Percentiles rank a stretch among this genome's conserved stretches.
Evolutionary conservation across 257 asterid species (phyloP).

Genomic region (Perilla frutescens): DNA sequence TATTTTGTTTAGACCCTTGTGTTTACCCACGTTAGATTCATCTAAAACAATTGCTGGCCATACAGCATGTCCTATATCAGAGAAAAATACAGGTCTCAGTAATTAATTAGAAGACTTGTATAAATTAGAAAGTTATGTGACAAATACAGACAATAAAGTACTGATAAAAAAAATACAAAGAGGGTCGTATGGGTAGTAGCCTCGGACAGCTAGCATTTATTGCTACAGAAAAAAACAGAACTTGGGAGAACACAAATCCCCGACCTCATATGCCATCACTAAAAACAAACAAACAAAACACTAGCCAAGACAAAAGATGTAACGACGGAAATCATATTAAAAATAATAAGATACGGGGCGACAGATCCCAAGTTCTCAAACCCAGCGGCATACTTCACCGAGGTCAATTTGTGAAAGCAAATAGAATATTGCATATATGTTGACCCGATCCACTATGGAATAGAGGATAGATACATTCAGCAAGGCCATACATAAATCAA

Average conservation of each 20-base stretch:
- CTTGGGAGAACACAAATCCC: neutral
- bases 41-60: constrained; percentile 97
- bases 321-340: constrained; percentile 2
- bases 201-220: neutral
- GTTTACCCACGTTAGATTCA: constrained; percentile 73
- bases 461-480: neutral
- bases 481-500: neutral
- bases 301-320: neutral
- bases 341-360: neutral
- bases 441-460: neutral
- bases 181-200: neutral
- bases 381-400: constrained; percentile 9
- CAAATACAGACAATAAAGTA: constrained; percentile 20
- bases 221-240: constrained; percentile 12
- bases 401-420: constrained; percentile 9
- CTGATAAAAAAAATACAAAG: neutral
- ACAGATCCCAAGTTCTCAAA: constrained; percentile 9
- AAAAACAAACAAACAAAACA: neutral
- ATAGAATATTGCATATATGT: neutral
- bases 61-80: constrained; percentile 85
- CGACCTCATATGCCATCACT: neutral
- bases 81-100: constrained; percentile 32
- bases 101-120: constrained; percentile 11
- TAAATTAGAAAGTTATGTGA: constrained; percentile 26
- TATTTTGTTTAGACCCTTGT: constrained; percentile 69